Evolutionary conservation across 768 basidiomycete species (phyloP).

Genomic region (Daedaleopsis sinensis): DNA sequence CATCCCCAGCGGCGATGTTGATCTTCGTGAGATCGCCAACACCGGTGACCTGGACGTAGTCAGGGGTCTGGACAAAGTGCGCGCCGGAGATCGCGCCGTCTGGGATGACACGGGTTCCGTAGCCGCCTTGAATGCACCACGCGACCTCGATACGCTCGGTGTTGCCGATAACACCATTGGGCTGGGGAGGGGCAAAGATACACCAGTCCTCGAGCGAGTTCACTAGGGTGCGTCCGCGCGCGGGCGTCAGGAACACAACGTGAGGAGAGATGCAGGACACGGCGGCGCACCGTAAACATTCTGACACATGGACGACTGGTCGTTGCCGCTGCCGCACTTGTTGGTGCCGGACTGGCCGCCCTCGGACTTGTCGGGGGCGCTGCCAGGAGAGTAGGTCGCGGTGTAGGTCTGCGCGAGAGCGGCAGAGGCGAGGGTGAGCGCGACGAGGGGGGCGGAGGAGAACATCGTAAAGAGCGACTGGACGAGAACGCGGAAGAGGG

Average conservation of each 20-base stretch:
- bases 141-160: slow-evolving; percentile 60
- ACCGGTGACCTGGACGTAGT: slow-evolving; percentile 74
- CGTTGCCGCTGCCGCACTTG: slow-evolving; percentile 58
- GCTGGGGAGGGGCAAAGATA: slow-evolving; percentile 52
- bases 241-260: background rate
- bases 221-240: slow-evolving; percentile 35
- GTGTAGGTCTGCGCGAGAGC: slow-evolving; percentile 41
- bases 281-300: slow-evolving; percentile 59
- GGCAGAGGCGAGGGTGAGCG: slow-evolving; percentile 17
- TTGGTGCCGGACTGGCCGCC: slow-evolving; percentile 67
- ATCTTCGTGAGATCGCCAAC: slow-evolving; percentile 66
- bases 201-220: slow-evolving; percentile 65
- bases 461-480: slow-evolving; percentile 3
- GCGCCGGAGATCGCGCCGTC: slow-evolving; percentile 69
- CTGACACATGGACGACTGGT: slow-evolving; percentile 67
- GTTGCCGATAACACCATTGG: slow-evolving; percentile 57
- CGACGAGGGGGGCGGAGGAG: slow-evolving; percentile 10
- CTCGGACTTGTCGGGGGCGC: slow-evolving; percentile 51
- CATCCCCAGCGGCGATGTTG: slow-evolving; percentile 63
- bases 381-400: slow-evolving; percentile 53
- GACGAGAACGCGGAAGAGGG: slow-evolving; percentile 1
- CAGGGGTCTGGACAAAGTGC: slow-evolving; percentile 73
- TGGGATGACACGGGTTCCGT: slow-evolving; percentile 71
- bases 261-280: slow-evolving; percentile 21
- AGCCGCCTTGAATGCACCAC: slow-evolving; percentile 57